Evolutionary conservation across 139 green algal species (phyloP).

Genomic region (Pycnococcus provasolii): DNA sequence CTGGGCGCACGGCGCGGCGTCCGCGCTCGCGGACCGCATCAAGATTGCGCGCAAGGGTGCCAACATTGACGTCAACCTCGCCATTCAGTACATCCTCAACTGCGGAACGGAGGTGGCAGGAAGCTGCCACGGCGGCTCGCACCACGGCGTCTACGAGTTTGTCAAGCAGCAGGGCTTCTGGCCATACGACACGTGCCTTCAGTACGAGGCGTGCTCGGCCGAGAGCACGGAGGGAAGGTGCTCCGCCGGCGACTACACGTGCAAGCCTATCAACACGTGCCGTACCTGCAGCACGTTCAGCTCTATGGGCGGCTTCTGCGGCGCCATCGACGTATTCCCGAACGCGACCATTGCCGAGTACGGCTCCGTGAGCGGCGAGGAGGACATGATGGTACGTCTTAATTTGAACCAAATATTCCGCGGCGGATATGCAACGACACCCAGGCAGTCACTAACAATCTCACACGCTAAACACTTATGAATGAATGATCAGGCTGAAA

Average conservation of each 20-base stretch:
- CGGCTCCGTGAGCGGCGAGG: slow-evolving; percentile 46
- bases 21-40: slow-evolving; percentile 59
- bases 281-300: slow-evolving; percentile 47
- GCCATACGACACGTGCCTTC: slow-evolving; percentile 27
- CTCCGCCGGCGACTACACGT: slow-evolving; percentile 27
- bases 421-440: too few relatives aligned
- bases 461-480: too few relatives aligned
- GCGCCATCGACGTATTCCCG: slow-evolving; percentile 45
- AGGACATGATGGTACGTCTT: slow-evolving; percentile 50
- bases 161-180: slow-evolving; percentile 21
- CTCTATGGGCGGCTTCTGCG: slow-evolving; percentile 23
- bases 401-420: too few relatives aligned
- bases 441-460: too few relatives aligned
- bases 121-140: slow-evolving; percentile 23
- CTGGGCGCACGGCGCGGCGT: slow-evolving; percentile 69
- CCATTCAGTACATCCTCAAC: slow-evolving; percentile 68
- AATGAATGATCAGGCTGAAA: slow-evolving; percentile 42
- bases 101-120: slow-evolving; percentile 44
- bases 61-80: slow-evolving; percentile 44
- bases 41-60: slow-evolving; percentile 61
- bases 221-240: slow-evolving; percentile 17
- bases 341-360: slow-evolving; percentile 47
- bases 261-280: slow-evolving; percentile 29
- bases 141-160: slow-evolving; percentile 24
- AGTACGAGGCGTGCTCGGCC: slow-evolving; percentile 44